These are phyloP conservation scores for Metarhizium humberi DNA, from an alignment of 2,329 filamentous ascomycete genomes.

Conservation along the genomic window DNA sequence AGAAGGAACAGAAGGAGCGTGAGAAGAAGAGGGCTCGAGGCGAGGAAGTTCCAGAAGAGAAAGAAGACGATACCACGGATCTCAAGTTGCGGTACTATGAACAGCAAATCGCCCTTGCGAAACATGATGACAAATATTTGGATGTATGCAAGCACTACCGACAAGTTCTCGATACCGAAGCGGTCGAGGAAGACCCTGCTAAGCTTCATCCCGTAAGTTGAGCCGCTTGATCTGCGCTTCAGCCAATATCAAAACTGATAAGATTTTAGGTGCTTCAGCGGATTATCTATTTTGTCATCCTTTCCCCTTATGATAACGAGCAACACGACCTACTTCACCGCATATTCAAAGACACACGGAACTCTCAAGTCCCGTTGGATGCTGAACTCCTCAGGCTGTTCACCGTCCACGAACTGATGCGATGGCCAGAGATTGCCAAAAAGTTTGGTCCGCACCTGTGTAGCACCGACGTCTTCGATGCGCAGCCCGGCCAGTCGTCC, in stretches of 20 bases:
- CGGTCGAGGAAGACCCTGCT: conserved; percentile 79
- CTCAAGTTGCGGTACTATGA: conserved; percentile 94
- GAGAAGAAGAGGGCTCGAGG: conserved; percentile 77
- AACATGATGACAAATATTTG: conserved; percentile 95
- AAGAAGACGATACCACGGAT: conserved; percentile 86
- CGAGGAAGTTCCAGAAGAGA: conserved; percentile 69
- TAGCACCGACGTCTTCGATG: conserved; percentile 82
- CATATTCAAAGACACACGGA: conserved; percentile 76
- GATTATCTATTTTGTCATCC: conserved; percentile 95
- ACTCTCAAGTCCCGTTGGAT: conserved; percentile 67
- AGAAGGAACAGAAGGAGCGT: conserved; percentile 81
- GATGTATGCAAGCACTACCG: conserved; percentile 98
- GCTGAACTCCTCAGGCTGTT: conserved; percentile 87
- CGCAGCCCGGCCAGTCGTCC: conserved; percentile 49
- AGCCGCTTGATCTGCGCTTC: neutral
- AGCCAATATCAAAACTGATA: conserved; percentile 13
- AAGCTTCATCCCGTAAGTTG: conserved; percentile 72
- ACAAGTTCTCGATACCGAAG: conserved; percentile 91
- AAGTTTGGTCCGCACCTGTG: conserved; percentile 83
- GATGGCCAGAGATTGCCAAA: conserved; percentile 89
- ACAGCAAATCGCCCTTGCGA: conserved; percentile 90
- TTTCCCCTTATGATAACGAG: conserved; percentile 96
- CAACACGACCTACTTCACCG: conserved; percentile 95
- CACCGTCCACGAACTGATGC: conserved; percentile 93
- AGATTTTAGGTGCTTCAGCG: conserved; percentile 67